phyloP scores from a whole-genome alignment of 2,329 filamentous ascomycete genomes.

The Albifimbria verrucaria region DNA sequence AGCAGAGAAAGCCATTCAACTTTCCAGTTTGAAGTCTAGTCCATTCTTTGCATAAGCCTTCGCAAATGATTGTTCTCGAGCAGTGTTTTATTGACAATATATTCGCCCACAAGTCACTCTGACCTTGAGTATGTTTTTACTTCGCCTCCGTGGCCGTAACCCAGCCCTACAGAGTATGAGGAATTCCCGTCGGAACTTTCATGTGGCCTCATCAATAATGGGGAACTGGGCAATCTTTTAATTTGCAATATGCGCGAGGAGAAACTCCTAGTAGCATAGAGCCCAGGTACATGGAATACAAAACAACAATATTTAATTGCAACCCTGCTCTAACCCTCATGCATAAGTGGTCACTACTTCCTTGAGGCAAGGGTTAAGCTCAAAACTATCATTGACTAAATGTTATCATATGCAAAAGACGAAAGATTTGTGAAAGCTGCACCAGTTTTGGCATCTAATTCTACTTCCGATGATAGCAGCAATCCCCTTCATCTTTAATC shows the following conservation, averaged over 20 bases:
- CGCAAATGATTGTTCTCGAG: not conserved
- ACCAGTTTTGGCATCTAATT: not conserved
- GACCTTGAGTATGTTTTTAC: not conserved
- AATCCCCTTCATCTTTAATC: not conserved
- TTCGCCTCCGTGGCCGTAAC: not conserved
- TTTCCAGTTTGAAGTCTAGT: not conserved
- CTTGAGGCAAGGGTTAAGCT: no score
- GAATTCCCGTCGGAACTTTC: not conserved
- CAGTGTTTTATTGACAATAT: no score
- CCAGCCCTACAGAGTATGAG: not conserved
- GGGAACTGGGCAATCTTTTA: not conserved
- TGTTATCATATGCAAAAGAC: not conserved
- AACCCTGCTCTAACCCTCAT: not conserved
- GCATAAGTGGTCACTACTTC: not conserved
- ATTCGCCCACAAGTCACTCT: not conserved
- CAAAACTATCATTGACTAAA: not conserved
- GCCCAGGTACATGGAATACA: not conserved
- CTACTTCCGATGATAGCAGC: not conserved
- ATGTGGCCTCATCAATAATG: not conserved
- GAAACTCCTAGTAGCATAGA: not conserved
- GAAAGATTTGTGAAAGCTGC: not conserved
- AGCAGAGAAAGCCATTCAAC: constrained; percentile 3
- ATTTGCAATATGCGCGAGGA: not conserved
- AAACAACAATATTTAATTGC: not conserved
- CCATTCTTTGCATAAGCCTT: not conserved